Evolutionary conservation across 768 basidiomycete species (phyloP), one percentile per base, ranked within the genome.

Genomic region (Tremella fuciformis): DNA sequence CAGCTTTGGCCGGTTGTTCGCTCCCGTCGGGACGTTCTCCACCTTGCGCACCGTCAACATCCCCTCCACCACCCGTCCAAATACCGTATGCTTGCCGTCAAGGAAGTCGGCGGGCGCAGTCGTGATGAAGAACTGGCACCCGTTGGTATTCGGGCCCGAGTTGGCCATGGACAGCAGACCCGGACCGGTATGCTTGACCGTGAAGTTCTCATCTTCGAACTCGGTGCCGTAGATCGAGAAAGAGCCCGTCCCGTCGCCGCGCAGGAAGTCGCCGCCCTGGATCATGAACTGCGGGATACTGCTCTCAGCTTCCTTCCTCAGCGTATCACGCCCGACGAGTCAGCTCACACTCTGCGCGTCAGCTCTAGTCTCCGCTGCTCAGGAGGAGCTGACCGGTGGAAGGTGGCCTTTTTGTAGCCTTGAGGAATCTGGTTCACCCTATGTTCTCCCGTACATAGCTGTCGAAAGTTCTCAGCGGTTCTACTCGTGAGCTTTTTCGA

Each of bases 41-140:
- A 99, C 89, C 76, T 97, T 98, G 64, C 94, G 83, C 51, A 99
- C 81, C 2, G 91, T 94, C 59, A 99, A 84, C 88, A 98, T 89
- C 22, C 91, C 91, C 57, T 96, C 79, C 40, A 74, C 55, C n/a
- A 75, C 74, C 9, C 76, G 71, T 13, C 77, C 76, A 49, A 77
- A 77, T 1, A 77, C 76, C 44, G 63, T 64, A 53, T 77, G 76
- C 57, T 77, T 77, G 37, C 74, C 89, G 73, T 99, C 93, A 44
- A 99, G 83, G 78, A 98, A 98, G 62, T 93, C 90, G 63, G 93
- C 94, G 66, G 89, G 88, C 8, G 85, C 89, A 1, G 90, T 92
- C 0, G 96, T 99, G 73, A 99, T 86, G 82, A 99, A 99, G 81
- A 98, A 99, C 84, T 94, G 91, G 76, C 90, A 93, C 1, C 93